Base-by-base conservation (phyloP, 176 grass and related monocot genomes). In the Dactylis glomerata region DNA sequence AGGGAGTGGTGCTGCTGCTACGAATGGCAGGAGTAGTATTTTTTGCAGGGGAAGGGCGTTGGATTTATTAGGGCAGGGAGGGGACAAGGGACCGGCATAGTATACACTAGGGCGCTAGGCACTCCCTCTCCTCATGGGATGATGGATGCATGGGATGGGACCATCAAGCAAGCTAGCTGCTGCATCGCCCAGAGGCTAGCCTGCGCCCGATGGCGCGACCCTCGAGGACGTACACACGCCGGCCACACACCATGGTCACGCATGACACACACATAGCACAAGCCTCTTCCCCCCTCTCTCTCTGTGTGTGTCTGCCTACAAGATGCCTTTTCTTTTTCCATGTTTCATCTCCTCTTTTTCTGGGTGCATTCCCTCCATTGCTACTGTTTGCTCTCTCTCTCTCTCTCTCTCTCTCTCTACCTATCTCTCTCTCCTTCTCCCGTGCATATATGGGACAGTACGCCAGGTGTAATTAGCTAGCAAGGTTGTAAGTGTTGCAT, bases 21-120 rank as follows among this genome's bases (percentile, higher is more conserved):
- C 32, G 64, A 63, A n/a, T 20, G 65, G 45, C 31, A 5, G 41
- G 41, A 57, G 63, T 9, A 59, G 31, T 83, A 74, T 47, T 69
- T 23, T 23, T 75, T 22, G 88, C 88, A 90, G 88, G 64, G 62
- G 28, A 71, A 78, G 79, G 79, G 65, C 54, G 73, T 86, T 90
- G 88, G 88, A 79, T 55, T 79, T 24, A 90, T 86, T 90, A 83
- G 84, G 88, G 83, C 83, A 86, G 64, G 79, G 40, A 78, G 88
- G 88, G 83, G 88, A 90, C 88, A 90, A 82, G 59, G 81, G 87
- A 64, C 81, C 81, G 80, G 80, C 86, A 80, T 34, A 84, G n/a
- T 28, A 41, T 12, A 58, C 36, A 41, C 40, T 13, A 44, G 15
- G 74, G 69, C 69, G 46, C 68, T 71, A 79, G 81, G 14, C 33